Evolutionary conservation across 139 green algal genomes (phyloP).

Genomic region (Micromonas pusilla): DNA sequence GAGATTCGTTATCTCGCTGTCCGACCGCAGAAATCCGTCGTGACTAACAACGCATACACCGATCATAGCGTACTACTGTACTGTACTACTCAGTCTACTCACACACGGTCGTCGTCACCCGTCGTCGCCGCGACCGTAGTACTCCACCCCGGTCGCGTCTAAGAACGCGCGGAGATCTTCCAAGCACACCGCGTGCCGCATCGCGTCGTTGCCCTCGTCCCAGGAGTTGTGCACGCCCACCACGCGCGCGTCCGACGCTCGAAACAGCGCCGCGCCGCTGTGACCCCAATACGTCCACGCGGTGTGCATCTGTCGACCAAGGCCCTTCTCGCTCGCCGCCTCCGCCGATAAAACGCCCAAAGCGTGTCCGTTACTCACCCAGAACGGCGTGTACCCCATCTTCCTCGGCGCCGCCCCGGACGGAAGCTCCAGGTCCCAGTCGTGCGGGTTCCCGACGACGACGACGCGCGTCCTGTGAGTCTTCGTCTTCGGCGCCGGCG

Average conservation of each 20-base stretch:
- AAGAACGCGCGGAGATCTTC: neutral
- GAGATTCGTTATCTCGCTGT: too few relatives aligned
- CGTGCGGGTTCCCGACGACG: neutral
- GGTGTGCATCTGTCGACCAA: neutral
- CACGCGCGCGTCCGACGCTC: neutral
- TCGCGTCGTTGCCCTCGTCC: neutral
- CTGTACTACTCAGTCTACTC: too few relatives aligned
- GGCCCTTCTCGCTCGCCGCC: neutral
- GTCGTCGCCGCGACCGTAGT: too few relatives aligned
- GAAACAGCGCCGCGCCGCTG: neutral
- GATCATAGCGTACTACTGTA: too few relatives aligned
- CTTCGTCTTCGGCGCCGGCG: neutral
- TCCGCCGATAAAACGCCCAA: neutral
- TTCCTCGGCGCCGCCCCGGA: neutral
- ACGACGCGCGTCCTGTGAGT: neutral
- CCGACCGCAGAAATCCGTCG: too few relatives aligned
- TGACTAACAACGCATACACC: too few relatives aligned
- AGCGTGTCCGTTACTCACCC: neutral
- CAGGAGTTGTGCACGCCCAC: neutral
- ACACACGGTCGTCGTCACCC: too few relatives aligned
- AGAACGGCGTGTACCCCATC: neutral
- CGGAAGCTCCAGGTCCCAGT: neutral
- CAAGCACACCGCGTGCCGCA: neutral
- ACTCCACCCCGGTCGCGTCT: too few relatives aligned
- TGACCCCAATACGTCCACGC: neutral